A percentile compares a stretch with the other conserved stretches of the same genome.
Evolutionary conservation across 306 rosid species (phyloP).

Genomic region (Cucurbita ficifolia): DNA sequence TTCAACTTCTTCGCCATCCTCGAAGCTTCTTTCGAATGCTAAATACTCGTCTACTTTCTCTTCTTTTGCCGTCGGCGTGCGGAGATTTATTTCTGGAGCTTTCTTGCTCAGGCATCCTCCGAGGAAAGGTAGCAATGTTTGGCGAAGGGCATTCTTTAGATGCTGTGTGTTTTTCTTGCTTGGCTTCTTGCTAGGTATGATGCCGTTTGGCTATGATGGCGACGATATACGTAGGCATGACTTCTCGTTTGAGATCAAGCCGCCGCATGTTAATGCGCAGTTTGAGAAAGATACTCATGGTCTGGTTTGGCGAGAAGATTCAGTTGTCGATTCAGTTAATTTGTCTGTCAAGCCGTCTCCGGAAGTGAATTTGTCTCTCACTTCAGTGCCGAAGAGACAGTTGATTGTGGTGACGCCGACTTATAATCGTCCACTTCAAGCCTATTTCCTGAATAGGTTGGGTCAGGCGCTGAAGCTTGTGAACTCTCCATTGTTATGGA

Average conservation of each 20-base stretch:
- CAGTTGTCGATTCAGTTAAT: conserved; percentile 20
- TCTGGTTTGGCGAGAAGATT: conserved; percentile 2
- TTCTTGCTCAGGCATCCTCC: conserved; percentile 24
- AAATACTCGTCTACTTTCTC: conserved; percentile 38
- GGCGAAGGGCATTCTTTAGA: conserved; percentile 39
- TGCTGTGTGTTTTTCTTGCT: conserved; percentile 54
- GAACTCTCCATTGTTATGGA: conserved; percentile 73
- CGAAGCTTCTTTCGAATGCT: conserved; percentile 32
- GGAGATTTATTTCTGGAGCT: conserved; percentile 25
- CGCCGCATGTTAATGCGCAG: conserved; percentile 32
- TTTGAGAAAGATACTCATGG: conserved; percentile 6
- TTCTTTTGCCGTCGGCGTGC: conserved; percentile 21
- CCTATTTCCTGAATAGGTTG: conserved; percentile 62
- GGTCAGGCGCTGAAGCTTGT: conserved; percentile 67
- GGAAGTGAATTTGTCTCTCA: conserved; percentile 5
- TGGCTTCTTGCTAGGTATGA: conserved; percentile 62
- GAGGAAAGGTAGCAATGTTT: conserved; percentile 30
- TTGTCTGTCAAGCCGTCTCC: conserved; percentile 10
- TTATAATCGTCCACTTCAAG: conserved; percentile 51
- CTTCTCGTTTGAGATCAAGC: conserved; percentile 45
- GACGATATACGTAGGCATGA: conserved; percentile 29
- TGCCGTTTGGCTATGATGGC: conserved; percentile 50
- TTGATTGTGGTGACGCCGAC: conserved; percentile 82
- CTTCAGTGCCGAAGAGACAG: conserved; percentile 56
- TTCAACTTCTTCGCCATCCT: conserved; percentile 45